Conservation (phyloP, 192 early-diverging fungal species). For the Coemansia sp. region DNA sequence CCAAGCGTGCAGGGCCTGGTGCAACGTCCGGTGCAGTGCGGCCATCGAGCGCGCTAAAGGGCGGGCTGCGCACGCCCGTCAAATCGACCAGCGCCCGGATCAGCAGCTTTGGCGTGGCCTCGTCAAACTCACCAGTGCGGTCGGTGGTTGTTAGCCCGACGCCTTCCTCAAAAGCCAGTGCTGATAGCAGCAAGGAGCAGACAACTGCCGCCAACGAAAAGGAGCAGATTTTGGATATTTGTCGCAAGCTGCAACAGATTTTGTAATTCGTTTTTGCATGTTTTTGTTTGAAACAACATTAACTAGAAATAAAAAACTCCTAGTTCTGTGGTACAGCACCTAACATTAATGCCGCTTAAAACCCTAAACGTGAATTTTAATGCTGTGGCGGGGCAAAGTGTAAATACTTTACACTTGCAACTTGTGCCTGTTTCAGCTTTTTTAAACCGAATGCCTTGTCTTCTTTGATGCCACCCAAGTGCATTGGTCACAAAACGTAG, state of each 20-base stretch:
- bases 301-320: no score
- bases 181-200: conserved; percentile 18
- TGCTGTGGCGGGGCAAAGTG: no score
- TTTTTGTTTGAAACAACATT: no score
- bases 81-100: conserved; percentile 34
- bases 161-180: conserved; percentile 24
- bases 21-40: conserved; percentile 4
- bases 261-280: conserved; percentile 4
- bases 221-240: conserved; percentile 49
- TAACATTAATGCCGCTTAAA: no score
- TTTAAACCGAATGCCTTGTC: no score
- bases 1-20: conserved; percentile 21
- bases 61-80: conserved; percentile 27
- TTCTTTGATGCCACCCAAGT: no score
- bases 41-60: conserved; percentile 13
- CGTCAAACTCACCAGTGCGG: conserved; percentile 41
- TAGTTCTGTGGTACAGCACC: no score
- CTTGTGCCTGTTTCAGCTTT: no score
- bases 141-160: conserved; percentile 35
- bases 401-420: no score
- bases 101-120: conserved; percentile 52
- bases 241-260: conserved; percentile 44
- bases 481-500: no score
- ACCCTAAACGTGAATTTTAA: no score
- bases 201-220: conserved; percentile 9